Percentiles rank a stretch among this genome's conserved stretches.
phyloP scores from a whole-genome alignment of 805 yeast genomes.

The Metschnikowia hibisci region DNA sequence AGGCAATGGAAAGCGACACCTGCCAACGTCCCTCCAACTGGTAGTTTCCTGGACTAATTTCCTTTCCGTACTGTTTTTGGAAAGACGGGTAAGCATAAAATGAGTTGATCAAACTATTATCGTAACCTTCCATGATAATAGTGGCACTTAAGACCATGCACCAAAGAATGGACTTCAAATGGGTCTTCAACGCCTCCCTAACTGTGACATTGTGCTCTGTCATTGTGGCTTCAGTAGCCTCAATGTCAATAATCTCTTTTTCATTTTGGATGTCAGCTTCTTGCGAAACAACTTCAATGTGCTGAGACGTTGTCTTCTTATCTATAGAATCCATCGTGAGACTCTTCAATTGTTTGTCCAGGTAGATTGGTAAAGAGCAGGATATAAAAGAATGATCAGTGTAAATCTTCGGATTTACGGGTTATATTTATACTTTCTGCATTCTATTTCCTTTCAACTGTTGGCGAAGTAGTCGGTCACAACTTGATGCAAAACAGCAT shows the following conservation, averaged over 20 bases:
- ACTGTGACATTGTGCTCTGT: slow-evolving; percentile 21
- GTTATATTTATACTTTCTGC: neutral
- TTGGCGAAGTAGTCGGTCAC: neutral
- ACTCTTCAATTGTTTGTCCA: no score
- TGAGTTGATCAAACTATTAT: slow-evolving; percentile 11
- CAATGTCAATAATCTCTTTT: slow-evolving; percentile 5
- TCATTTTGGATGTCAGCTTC: neutral
- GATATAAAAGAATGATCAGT: neutral
- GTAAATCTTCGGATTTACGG: neutral
- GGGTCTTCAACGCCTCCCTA: slow-evolving; percentile 9
- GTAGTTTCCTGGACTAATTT: slow-evolving; percentile 1
- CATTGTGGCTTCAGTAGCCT: slow-evolving; percentile 20
- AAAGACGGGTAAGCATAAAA: slow-evolving; percentile 12
- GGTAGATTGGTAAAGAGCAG: no score
- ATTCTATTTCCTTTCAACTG: neutral
- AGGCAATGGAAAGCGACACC: slow-evolving; percentile 16
- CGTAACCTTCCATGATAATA: slow-evolving; percentile 14
- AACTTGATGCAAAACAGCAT: neutral
- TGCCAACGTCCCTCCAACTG: slow-evolving; percentile 21
- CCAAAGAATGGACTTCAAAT: slow-evolving; percentile 13
- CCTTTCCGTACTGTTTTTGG: slow-evolving; percentile 7
- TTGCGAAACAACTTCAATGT: slow-evolving; percentile 5
- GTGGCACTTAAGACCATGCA: slow-evolving; percentile 9
- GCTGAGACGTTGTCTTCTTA: neutral
- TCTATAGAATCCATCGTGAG: slow-evolving; percentile 1